Conservation (phyloP, 2,329 filamentous ascomycete species). For the Fusarium zealandicum region DNA sequence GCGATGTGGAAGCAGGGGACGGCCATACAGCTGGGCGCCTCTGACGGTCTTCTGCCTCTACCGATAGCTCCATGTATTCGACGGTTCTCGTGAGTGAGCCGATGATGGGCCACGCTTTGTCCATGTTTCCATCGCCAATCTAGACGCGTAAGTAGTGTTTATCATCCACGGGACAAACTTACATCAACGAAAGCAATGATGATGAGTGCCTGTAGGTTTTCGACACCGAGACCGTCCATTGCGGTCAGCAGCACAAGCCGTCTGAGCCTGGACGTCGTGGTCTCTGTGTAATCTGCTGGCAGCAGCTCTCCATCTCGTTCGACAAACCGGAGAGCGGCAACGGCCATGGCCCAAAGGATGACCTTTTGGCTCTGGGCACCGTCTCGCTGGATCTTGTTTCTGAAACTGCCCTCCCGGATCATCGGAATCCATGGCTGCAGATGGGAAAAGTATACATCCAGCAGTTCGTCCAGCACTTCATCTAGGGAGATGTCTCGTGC, state of each 20-base stretch:
- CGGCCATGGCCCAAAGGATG: constrained; percentile 30
- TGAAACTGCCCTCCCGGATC: constrained; percentile 29
- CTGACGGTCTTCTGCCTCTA: constrained; percentile 33
- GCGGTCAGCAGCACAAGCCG: constrained; percentile 28
- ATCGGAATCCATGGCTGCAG: constrained; percentile 37
- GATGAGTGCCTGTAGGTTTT: constrained; percentile 34
- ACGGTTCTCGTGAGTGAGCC: constrained; percentile 43
- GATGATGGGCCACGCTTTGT: constrained; percentile 42
- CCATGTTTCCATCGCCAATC: constrained; percentile 42
- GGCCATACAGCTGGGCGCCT: constrained; percentile 2
- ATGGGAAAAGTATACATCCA: constrained; percentile 29
- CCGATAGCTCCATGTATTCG: constrained; percentile 43
- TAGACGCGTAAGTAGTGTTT: not conserved
- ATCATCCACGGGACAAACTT: not conserved
- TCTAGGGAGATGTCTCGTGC: constrained; percentile 17
- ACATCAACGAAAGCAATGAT: constrained; percentile 37
- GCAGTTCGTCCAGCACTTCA: constrained; percentile 31
- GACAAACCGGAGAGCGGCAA: constrained; percentile 32
- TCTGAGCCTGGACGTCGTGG: constrained; percentile 23
- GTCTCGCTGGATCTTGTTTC: no score
- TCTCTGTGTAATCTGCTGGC: constrained; percentile 1
- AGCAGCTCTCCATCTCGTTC: not conserved
- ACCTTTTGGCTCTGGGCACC: constrained; percentile 23
- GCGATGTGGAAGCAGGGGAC: constrained; percentile 1
- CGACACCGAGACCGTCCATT: constrained; percentile 34